phyloP scores from a whole-genome alignment of 257 asterid species.

The Solanum sparsipilum region DNA sequence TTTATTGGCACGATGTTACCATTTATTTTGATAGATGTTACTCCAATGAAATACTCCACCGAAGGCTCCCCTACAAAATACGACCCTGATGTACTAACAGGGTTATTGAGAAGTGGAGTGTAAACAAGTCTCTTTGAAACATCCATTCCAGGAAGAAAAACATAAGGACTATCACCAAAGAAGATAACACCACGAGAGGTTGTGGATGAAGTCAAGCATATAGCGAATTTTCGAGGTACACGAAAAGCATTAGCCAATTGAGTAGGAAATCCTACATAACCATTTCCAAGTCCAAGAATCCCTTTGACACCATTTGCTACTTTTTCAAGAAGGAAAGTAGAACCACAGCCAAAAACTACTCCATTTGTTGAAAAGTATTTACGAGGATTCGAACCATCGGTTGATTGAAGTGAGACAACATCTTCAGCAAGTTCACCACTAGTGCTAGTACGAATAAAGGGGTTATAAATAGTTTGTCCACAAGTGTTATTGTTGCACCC shows the following conservation, averaged over 20 bases:
- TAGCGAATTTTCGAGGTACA: neutral
- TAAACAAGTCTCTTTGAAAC: neutral
- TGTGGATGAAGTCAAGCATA: neutral
- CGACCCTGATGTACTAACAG: slow-evolving; percentile 15
- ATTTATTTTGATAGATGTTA: neutral
- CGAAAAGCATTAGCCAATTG: neutral
- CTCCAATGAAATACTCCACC: slow-evolving; percentile 35
- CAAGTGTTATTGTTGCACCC: neutral
- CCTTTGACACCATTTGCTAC: neutral
- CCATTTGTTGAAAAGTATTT: neutral
- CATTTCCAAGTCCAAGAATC: neutral
- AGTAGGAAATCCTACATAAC: neutral
- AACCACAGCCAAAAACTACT: neutral
- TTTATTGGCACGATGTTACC: neutral
- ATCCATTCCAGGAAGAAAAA: neutral
- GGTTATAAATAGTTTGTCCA: neutral
- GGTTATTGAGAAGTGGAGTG: slow-evolving; percentile 31
- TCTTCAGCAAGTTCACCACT: neutral
- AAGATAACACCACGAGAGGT: neutral
- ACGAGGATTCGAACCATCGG: neutral
- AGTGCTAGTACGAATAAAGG: neutral
- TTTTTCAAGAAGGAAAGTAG: neutral
- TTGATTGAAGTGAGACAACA: neutral
- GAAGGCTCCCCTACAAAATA: slow-evolving; percentile 13
- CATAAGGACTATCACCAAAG: neutral